Evolutionary conservation across 176 grass and related monocot genomes (phyloP).

Genomic region (Cenchrus purpureus): DNA sequence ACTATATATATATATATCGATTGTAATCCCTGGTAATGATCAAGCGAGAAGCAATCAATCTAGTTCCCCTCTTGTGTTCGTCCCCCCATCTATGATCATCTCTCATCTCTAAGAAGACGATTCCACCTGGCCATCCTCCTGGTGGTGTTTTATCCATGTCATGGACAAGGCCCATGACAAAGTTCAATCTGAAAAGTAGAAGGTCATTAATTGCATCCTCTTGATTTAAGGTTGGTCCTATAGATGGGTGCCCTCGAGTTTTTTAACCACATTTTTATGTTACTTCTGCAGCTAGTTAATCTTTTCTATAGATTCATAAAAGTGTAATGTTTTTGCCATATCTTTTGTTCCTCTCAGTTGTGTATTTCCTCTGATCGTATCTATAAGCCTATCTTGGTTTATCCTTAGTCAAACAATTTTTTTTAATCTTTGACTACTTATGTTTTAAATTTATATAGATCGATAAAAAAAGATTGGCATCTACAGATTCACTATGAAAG

Average conservation of each 20-base stretch:
- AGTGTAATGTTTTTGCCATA: slow-evolving; percentile 14
- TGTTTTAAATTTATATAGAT: slow-evolving; percentile 1
- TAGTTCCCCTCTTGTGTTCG: too few relatives aligned
- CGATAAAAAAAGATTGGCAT: not conserved
- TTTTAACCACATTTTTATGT: slow-evolving; percentile 16
- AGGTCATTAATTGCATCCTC: not conserved
- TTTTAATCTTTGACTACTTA: too few relatives aligned
- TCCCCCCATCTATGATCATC: too few relatives aligned
- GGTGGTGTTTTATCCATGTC: too few relatives aligned
- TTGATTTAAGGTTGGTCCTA: slow-evolving; percentile 16
- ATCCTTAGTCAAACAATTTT: too few relatives aligned
- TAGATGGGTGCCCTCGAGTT: slow-evolving; percentile 1
- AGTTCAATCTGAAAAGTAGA: not conserved
- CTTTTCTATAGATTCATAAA: not conserved
- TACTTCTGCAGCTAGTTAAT: slow-evolving; percentile 10
- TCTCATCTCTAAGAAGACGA: not conserved
- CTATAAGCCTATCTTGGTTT: too few relatives aligned
- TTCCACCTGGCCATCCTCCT: not conserved
- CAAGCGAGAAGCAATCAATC: too few relatives aligned
- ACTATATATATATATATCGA: too few relatives aligned
- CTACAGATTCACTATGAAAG: not conserved
- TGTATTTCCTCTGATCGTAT: not conserved
- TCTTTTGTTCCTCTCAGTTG: not conserved
- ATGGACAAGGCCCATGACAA: too few relatives aligned
- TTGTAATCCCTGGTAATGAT: too few relatives aligned